phyloP scores from a whole-genome alignment of 768 basidiomycete genomes.

The Mycena floridula region DNA sequence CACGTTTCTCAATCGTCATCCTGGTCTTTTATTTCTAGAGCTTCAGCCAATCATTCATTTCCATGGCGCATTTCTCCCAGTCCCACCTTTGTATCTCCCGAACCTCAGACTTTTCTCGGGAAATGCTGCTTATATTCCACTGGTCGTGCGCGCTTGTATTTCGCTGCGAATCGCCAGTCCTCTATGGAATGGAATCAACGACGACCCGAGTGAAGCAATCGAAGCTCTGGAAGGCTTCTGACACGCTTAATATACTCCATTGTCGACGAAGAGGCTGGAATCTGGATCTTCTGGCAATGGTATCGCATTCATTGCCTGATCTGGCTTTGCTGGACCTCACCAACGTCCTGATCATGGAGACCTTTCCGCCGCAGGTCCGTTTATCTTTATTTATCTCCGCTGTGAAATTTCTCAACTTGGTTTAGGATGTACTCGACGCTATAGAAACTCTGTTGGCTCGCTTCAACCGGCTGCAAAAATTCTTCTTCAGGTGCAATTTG shows the following conservation, averaged over 20 bases:
- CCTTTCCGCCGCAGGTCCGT: conserved; percentile 23
- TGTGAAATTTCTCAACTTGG: neutral
- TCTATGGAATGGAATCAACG: conserved; percentile 27
- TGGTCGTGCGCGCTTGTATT: conserved; percentile 16
- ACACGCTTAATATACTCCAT: conserved; percentile 26
- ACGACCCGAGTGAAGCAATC: conserved; percentile 23
- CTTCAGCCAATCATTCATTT: conserved; percentile 25
- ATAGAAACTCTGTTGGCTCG: neutral
- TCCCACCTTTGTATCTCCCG: conserved; percentile 21
- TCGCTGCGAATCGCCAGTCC: conserved; percentile 29
- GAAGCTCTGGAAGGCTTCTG: conserved; percentile 22
- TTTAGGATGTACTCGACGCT: neutral
- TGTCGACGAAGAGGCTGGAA: conserved; percentile 35
- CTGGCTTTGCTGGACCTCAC: conserved; percentile 27
- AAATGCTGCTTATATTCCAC: conserved; percentile 24
- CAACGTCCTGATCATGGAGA: conserved; percentile 29
- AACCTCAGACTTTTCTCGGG: conserved; percentile 30
- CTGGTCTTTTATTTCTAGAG: conserved; percentile 26
- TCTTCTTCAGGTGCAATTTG: neutral
- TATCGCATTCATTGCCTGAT: conserved; percentile 26
- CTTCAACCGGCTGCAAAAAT: neutral
- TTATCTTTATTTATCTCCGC: neutral
- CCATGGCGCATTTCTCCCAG: conserved; percentile 1
- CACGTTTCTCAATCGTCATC: conserved; percentile 29
- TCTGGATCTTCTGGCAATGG: conserved; percentile 27